Evolutionary conservation across 2,329 filamentous ascomycete species (phyloP), one percentile per base, ranked within the genome.

Genomic region (Aspergillus eucalypticola): DNA sequence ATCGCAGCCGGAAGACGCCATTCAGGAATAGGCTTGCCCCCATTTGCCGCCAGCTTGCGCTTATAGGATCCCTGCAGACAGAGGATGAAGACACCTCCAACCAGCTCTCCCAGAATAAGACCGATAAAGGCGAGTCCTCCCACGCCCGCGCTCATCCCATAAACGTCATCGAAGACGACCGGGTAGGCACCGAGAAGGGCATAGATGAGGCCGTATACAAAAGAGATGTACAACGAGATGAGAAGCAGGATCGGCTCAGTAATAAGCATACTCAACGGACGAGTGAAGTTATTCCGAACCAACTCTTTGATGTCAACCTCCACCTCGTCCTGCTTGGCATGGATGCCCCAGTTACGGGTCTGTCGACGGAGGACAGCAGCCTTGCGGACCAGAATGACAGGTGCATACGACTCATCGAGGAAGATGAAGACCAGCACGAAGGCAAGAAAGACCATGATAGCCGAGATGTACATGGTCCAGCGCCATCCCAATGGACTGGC

Each of bases 291-390:
- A 56, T 79, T 80, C 2, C 77, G 73, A 6, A 83, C 66, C 5
- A 84, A 64, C 53, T 83, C 79, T 1, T 69, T 70, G 60, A 83
- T 76, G 55, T 83, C 79, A n/a, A 84, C 73, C 65, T 84, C 82
- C 35, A 84, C 79, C 69, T 84, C 80, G 62, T 83, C 82, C 64
- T 78, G 76, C 63, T 82, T 82, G 1, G 84, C 84, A 60, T 86
- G 83, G 42, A 86, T 86, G 1, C 83, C 84, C 84, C 84, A 86
- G 61, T 86, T 86, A 60, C 80, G 79, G 0, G 84, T 86, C 48
- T 82, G 71, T 11, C 83, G 76, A 15, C 84, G 76, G 2, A 86
- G 69, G 51, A 82, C 79, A 0, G 78, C 69, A 0, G 84, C 84
- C 44, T 73, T 73, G 23, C 67, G 69, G 17, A 73, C 69, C 7